A percentile compares a stretch with the other conserved stretches of the same genome.
Evolutionary conservation across 352 stramenopile genomes (phyloP).

Genomic region (Phytophthora pluvialis): DNA sequence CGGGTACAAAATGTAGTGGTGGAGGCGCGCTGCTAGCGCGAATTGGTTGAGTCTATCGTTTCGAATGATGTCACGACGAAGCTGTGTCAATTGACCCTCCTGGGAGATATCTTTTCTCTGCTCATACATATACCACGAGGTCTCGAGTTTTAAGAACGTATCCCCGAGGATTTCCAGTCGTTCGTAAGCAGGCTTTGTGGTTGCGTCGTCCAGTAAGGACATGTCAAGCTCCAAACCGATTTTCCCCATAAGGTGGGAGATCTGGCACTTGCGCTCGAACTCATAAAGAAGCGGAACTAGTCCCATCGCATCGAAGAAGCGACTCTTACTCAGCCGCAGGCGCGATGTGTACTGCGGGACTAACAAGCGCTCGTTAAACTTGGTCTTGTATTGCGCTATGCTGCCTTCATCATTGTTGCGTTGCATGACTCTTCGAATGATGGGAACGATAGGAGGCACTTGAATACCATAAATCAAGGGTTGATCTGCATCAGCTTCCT

Average conservation of each 20-base stretch:
- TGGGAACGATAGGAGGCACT: constrained; percentile 74
- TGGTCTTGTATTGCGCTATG: constrained; percentile 58
- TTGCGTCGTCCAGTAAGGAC: constrained; percentile 77
- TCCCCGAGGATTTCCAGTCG: constrained; percentile 85
- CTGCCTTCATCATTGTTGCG: constrained; percentile 69
- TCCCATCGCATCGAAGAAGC: constrained; percentile 83
- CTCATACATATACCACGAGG: constrained; percentile 86
- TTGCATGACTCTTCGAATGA: constrained; percentile 87
- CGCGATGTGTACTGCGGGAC: constrained; percentile 76
- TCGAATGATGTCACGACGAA: constrained; percentile 87
- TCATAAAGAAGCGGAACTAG: constrained; percentile 87
- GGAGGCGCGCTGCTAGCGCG: constrained; percentile 56
- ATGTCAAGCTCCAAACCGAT: constrained; percentile 83
- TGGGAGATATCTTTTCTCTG: constrained; percentile 70
- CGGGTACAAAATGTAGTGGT: constrained; percentile 85
- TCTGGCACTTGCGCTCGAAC: constrained; percentile 90
- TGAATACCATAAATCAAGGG: constrained; percentile 75
- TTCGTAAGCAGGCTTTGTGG: constrained; percentile 86
- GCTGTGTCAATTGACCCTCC: constrained; percentile 74
- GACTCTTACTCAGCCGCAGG: constrained; percentile 67
- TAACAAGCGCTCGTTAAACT: constrained; percentile 83
- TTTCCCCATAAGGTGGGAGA: constrained; percentile 84
- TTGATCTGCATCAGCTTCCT: constrained; percentile 61
- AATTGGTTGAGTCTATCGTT: constrained; percentile 86
- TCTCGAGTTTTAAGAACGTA: constrained; percentile 88